These are phyloP conservation scores for Colletotrichum brevisporum DNA, from an alignment of 2,329 filamentous ascomycete species.

Conservation along the genomic window DNA sequence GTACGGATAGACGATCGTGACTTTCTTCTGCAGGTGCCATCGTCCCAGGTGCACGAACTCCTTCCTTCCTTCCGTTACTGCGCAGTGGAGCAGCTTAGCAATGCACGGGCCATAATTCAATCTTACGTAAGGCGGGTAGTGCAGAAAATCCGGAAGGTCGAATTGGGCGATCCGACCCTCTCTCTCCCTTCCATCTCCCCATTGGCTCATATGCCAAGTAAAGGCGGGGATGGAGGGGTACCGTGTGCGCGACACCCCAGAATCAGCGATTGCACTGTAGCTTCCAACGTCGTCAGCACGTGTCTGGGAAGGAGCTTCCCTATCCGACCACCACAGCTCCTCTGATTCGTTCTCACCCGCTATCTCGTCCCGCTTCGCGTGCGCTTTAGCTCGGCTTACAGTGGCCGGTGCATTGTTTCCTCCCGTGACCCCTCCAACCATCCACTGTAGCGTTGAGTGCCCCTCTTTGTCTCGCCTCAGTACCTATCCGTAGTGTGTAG, in stretches of 20 bases:
- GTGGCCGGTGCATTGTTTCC: slow-evolving; percentile 1
- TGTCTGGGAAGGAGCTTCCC: slow-evolving; percentile 35
- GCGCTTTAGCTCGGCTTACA: slow-evolving; percentile 34
- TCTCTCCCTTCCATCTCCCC: neutral
- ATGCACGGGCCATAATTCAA: neutral
- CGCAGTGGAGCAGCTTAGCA: no score
- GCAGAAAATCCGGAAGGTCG: neutral
- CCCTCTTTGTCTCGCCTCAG: slow-evolving; percentile 34
- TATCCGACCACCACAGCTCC: slow-evolving; percentile 15
- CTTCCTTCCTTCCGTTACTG: neutral
- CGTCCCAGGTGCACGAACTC: neutral
- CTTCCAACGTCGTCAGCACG: neutral
- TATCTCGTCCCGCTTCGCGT: slow-evolving; percentile 25
- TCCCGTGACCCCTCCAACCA: neutral
- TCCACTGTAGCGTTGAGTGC: slow-evolving; percentile 4
- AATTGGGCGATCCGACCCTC: neutral
- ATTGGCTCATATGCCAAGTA: neutral
- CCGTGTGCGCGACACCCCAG: slow-evolving; percentile 1
- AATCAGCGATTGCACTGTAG: slow-evolving; percentile 29
- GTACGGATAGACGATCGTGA: slow-evolving; percentile 23
- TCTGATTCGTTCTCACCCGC: slow-evolving; percentile 30
- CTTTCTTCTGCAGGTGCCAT: neutral
- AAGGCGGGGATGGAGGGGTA: neutral
- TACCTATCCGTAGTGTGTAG: no score
- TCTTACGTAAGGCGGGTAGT: neutral